These are phyloP conservation scores for Ceratopteris richardii DNA, from an alignment of 75 land plant species.

Conservation along the genomic window DNA sequence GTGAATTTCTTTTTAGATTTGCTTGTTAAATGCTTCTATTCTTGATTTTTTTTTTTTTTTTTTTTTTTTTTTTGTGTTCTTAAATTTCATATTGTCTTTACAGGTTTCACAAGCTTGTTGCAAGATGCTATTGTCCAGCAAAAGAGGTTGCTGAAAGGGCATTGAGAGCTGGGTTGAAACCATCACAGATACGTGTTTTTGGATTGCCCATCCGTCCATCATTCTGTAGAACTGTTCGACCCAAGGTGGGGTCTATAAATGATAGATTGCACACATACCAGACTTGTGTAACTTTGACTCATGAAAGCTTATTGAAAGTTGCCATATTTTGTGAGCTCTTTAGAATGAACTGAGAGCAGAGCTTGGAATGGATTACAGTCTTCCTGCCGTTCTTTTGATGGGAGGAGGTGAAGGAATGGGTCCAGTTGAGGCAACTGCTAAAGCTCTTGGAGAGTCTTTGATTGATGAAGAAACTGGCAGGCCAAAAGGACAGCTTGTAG, in stretches of 20 bases:
- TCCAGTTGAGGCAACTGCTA: conserved; percentile 92
- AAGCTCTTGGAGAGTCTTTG: conserved; percentile 70
- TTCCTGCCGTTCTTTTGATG: conserved; percentile 89
- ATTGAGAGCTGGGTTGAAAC: conserved; percentile 67
- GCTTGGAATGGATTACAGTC: conserved; percentile 79
- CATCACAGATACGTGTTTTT: conserved; percentile 81
- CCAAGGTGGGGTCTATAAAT: conserved; percentile 45
- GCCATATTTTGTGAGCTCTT: background rate
- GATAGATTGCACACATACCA: too few relatives aligned
- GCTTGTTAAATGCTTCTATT: background rate
- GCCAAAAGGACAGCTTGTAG: conserved; percentile 74
- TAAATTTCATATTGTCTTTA: too few relatives aligned
- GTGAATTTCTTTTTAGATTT: too few relatives aligned
- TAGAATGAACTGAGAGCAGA: conserved; percentile 75
- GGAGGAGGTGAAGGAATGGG: conserved; percentile 99
- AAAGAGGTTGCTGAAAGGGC: conserved; percentile 84
- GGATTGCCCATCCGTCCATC: conserved; percentile 96
- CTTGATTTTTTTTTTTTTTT: conserved; percentile 3
- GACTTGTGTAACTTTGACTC: too few relatives aligned
- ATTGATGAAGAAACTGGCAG: conserved; percentile 55
- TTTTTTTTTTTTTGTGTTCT: too few relatives aligned
- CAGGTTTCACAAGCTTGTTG: conserved; percentile 96
- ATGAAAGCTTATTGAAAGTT: background rate
- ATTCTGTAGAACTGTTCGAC: conserved; percentile 69
- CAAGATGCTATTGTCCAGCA: conserved; percentile 93